Conservation (phyloP, 1,284 basidiomycete species). For the Naganishia sp. region DNA sequence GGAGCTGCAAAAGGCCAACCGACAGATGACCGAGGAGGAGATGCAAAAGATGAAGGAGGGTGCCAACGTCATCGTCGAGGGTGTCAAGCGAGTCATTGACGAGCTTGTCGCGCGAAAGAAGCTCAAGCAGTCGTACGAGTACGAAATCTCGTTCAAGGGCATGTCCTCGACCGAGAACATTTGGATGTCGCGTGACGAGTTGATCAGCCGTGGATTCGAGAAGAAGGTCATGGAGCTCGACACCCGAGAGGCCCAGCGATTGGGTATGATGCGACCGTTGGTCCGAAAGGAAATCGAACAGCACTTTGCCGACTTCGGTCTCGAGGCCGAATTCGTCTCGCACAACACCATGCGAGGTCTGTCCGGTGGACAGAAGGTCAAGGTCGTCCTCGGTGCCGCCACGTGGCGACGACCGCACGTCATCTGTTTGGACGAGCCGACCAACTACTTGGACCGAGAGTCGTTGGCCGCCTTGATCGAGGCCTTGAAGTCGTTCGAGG, state of each 20-base stretch:
- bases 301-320: conserved; percentile 90
- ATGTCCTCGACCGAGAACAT: conserved; percentile 92
- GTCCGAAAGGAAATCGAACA: conserved; percentile 97
- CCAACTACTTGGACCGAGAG: conserved; percentile 95
- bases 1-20: conserved; percentile 88
- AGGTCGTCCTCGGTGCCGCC: conserved; percentile 97
- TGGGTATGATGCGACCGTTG: conserved; percentile 91
- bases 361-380: conserved; percentile 99
- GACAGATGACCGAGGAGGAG: conserved; percentile 85
- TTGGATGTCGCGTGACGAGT: conserved; percentile 93
- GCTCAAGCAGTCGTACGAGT: conserved; percentile 98
- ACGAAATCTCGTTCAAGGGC: conserved; percentile 91
- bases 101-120: conserved; percentile 92
- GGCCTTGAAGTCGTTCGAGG: conserved; percentile 93
- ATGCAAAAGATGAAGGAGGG: conserved; percentile 96
- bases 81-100: conserved; percentile 91
- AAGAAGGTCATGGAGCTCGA: conserved; percentile 98
- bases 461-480: conserved; percentile 95
- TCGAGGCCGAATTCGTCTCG: conserved; percentile 93
- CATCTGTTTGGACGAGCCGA: conserved; percentile 94
- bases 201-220: conserved; percentile 96
- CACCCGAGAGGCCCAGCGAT: conserved; percentile 93
- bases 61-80: conserved; percentile 78
- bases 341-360: conserved; percentile 98
- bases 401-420: conserved; percentile 98